These are phyloP conservation scores for Lactarius hengduanensis DNA, from an alignment of 768 basidiomycete species.

Conservation along the genomic window DNA sequence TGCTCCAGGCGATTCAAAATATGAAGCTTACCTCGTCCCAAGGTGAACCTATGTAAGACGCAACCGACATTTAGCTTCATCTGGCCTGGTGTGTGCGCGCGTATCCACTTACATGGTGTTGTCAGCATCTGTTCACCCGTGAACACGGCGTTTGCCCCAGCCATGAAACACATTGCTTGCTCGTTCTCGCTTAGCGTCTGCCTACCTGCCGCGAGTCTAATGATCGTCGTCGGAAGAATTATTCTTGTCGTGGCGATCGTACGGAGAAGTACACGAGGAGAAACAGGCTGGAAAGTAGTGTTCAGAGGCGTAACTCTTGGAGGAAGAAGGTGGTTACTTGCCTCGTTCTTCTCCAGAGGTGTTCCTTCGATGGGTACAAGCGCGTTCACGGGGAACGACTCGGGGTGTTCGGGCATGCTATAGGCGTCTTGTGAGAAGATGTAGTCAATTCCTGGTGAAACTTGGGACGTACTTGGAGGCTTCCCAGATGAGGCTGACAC, in stretches of 20 bases:
- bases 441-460: slow-evolving; percentile 14
- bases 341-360: slow-evolving; percentile 88
- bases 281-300: slow-evolving; percentile 56
- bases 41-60: slow-evolving; percentile 60
- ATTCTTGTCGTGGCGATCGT: slow-evolving; percentile 96
- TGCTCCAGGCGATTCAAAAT: not conserved
- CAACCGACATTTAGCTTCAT: slow-evolving; percentile 15
- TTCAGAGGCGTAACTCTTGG: not conserved
- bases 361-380: slow-evolving; percentile 95
- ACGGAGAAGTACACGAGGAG: slow-evolving; percentile 80
- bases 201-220: slow-evolving; percentile 91
- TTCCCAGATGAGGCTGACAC: slow-evolving; percentile 93
- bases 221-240: slow-evolving; percentile 88
- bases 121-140: slow-evolving; percentile 99
- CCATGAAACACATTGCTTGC: slow-evolving; percentile 98
- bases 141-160: slow-evolving; percentile 96
- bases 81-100: not conserved
- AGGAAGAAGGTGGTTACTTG: slow-evolving; percentile 34
- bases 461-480: slow-evolving; percentile 69
- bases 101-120: slow-evolving; percentile 74
- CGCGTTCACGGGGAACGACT: slow-evolving; percentile 98
- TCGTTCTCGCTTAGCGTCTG: slow-evolving; percentile 86
- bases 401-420: slow-evolving; percentile 95
- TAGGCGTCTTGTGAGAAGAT: slow-evolving; percentile 11
- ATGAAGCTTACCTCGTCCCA: slow-evolving; percentile 77